Conservation (phyloP, 768 basidiomycete genomes). For the Mycena venus region DNA sequence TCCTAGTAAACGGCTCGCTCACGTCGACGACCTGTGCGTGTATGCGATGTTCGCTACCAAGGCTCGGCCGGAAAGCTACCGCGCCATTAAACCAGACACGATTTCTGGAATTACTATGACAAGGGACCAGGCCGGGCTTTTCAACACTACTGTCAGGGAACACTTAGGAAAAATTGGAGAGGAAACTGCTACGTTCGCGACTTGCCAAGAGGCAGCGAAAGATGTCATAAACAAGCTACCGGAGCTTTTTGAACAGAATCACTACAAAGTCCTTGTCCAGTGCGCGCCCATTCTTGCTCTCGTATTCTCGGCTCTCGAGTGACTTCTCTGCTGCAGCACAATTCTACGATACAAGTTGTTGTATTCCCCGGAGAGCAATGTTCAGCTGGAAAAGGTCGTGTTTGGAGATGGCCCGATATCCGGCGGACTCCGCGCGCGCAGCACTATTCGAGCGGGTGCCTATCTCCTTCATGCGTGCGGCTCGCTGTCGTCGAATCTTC, state of each 20-base stretch:
- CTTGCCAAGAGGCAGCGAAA: conserved; percentile 19
- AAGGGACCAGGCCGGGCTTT: neutral
- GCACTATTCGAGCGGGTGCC: conserved; percentile 10
- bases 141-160: neutral
- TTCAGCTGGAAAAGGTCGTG: conserved; percentile 28
- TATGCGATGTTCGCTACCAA: conserved; percentile 26
- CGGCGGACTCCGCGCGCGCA: conserved; percentile 23
- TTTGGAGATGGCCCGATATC: conserved; percentile 20
- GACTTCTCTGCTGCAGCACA: neutral
- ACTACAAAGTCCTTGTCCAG: conserved; percentile 18
- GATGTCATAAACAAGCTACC: neutral
- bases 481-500: conserved; percentile 24
- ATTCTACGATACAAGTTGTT: conserved; percentile 29
- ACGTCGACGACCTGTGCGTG: conserved; percentile 14
- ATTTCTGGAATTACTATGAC: conserved; percentile 17
- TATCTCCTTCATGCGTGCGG: conserved; percentile 26
- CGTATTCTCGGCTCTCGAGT: neutral
- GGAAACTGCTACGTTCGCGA: neutral
- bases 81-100: conserved; percentile 2
- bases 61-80: conserved; percentile 5
- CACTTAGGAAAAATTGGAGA: neutral
- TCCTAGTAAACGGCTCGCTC: neutral
- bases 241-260: neutral
- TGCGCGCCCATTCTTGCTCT: neutral
- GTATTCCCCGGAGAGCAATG: conserved; percentile 23